Percentiles rank a stretch among this genome's conserved stretches.
These are phyloP conservation scores for Corylus americana DNA, from an alignment of 306 rosid species.

Conservation along the genomic window DNA sequence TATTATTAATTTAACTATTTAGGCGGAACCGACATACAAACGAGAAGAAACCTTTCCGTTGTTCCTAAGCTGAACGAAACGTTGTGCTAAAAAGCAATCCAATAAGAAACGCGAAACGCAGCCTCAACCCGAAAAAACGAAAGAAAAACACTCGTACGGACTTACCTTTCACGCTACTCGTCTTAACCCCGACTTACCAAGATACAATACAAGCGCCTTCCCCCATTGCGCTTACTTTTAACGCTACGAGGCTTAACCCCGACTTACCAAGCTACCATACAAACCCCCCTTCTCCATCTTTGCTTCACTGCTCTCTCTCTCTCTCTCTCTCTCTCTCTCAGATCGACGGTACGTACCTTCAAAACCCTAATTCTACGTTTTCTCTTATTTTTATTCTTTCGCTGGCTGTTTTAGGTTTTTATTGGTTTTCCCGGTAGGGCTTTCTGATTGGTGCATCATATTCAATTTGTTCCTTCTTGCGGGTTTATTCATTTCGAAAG, in stretches of 20 bases:
- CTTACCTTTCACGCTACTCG: too few species aligned
- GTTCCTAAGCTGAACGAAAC: too few species aligned
- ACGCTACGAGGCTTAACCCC: constrained; percentile 15
- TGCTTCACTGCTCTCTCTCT: neutral
- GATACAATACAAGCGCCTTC: too few species aligned
- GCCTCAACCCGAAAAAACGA: too few species aligned
- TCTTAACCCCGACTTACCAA: too few species aligned
- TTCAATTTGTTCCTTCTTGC: too few species aligned
- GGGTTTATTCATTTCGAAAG: neutral
- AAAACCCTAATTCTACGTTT: neutral
- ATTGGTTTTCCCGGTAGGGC: neutral
- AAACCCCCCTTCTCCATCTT: neutral
- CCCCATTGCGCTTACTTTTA: constrained; percentile 1
- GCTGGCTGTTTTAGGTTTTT: neutral
- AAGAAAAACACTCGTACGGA: too few species aligned
- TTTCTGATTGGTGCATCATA: neutral
- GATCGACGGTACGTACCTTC: constrained; percentile 12
- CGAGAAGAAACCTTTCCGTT: too few species aligned
- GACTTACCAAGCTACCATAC: neutral
- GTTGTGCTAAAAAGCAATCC: too few species aligned
- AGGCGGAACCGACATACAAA: too few species aligned
- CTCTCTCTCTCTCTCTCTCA: neutral
- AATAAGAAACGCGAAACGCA: too few species aligned
- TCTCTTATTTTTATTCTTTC: neutral
- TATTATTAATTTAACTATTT: too few species aligned